These are phyloP conservation scores for Alloteropsis angusta DNA, from an alignment of 202 grass and related monocot species.

Conservation along the genomic window DNA sequence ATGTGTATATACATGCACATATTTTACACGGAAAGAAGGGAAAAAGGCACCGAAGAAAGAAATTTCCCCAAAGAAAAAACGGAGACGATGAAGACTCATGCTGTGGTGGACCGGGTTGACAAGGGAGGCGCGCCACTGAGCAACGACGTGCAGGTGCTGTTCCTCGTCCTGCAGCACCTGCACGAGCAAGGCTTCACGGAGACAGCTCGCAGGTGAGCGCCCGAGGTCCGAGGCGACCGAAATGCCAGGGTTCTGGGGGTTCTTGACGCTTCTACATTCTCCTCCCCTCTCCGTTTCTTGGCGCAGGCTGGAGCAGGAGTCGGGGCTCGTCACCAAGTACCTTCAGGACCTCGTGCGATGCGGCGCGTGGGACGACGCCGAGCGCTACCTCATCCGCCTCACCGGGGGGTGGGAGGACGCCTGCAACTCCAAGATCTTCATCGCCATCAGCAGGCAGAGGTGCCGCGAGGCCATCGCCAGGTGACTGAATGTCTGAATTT, in stretches of 20 bases:
- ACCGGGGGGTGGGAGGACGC: conserved; percentile 50
- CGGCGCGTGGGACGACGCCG: conserved; percentile 81
- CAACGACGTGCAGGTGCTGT: too few relatives aligned
- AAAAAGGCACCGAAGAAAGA: too few relatives aligned
- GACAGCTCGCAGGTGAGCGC: conserved; percentile 45
- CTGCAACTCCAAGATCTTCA: conserved; percentile 67
- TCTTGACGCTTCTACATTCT: neutral
- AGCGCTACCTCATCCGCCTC: conserved; percentile 66
- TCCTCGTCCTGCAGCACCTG: too few relatives aligned
- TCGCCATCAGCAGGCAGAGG: conserved; percentile 63
- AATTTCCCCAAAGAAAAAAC: too few relatives aligned
- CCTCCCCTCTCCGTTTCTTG: neutral
- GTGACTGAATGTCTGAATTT: neutral
- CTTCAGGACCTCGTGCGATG: conserved; percentile 68
- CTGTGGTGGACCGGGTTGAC: too few relatives aligned
- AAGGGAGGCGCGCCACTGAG: too few relatives aligned
- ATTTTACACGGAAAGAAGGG: too few relatives aligned
- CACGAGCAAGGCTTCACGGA: conserved; percentile 20
- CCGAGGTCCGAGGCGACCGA: neutral
- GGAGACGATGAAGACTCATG: too few relatives aligned
- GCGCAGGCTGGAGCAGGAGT: conserved; percentile 69
- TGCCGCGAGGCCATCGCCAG: conserved; percentile 66
- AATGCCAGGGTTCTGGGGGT: neutral
- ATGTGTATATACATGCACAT: too few relatives aligned
- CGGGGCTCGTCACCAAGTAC: conserved; percentile 60